phyloP scores from a whole-genome alignment of 768 basidiomycete genomes.

The Inosperma sp. region DNA sequence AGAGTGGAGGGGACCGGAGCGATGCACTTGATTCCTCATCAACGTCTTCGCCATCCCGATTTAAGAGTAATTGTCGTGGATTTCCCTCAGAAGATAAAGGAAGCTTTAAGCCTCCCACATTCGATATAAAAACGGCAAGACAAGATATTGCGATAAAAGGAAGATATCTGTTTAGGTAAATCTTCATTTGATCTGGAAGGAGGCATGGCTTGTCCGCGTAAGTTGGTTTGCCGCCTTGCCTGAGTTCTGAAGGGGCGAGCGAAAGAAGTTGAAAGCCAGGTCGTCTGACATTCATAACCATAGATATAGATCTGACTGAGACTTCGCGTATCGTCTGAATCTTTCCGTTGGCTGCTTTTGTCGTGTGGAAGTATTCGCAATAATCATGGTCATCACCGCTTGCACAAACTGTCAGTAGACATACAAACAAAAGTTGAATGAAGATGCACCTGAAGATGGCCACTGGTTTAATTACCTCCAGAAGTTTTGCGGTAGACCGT shows the following conservation, averaged over 20 bases:
- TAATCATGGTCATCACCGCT: conserved; percentile 97
- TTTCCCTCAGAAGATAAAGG: background rate
- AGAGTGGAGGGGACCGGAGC: background rate
- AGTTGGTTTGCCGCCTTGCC: conserved; percentile 20
- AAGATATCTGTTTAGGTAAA: conserved; percentile 70
- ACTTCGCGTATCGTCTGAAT: conserved; percentile 56
- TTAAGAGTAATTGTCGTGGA: background rate
- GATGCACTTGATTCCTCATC: background rate
- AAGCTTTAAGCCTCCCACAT: conserved; percentile 1
- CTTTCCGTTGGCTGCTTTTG: conserved; percentile 23
- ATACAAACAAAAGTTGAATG: background rate
- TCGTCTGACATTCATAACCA: conserved; percentile 77
- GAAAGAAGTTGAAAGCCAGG: conserved; percentile 93
- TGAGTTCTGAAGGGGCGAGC: conserved; percentile 40
- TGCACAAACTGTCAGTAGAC: conserved; percentile 10
- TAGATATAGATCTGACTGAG: conserved; percentile 85
- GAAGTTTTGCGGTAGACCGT: conserved; percentile 59
- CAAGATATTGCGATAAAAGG: conserved; percentile 64
- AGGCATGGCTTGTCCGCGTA: conserved; percentile 63
- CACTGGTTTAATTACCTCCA: conserved; percentile 59
- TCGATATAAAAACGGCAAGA: conserved; percentile 31
- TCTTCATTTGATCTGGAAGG: conserved; percentile 78
- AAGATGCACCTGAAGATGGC: conserved; percentile 66
- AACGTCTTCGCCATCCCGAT: background rate
- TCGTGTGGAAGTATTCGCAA: conserved; percentile 65